Conservation (phyloP, 2,329 filamentous ascomycete species). For the Hypoxylon sp. region DNA sequence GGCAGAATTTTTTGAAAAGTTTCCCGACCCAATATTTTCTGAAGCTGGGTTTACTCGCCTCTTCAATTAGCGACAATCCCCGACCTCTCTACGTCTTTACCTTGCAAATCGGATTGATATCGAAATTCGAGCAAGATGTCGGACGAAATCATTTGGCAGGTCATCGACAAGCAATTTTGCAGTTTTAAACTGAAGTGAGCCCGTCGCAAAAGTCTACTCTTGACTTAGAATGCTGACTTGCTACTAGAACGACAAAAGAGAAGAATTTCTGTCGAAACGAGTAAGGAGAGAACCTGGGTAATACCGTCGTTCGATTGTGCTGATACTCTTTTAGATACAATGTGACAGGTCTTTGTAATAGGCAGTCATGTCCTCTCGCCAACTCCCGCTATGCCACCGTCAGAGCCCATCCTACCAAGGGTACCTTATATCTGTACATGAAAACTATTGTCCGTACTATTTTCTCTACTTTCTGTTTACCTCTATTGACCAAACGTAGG, state of each 20-base stretch:
- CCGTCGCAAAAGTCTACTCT: background rate
- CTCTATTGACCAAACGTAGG: slow-evolving; percentile 27
- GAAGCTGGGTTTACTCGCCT: slow-evolving; percentile 8
- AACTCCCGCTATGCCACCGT: slow-evolving; percentile 79
- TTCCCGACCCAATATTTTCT: slow-evolving; percentile 25
- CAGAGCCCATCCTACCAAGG: slow-evolving; percentile 83
- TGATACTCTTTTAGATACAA: slow-evolving; percentile 70
- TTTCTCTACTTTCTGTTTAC: background rate
- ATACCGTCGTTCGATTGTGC: background rate
- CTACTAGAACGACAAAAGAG: slow-evolving; percentile 79
- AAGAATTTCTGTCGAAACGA: slow-evolving; percentile 97
- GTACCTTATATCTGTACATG: slow-evolving; percentile 94
- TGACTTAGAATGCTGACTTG: slow-evolving; percentile 51
- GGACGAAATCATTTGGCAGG: slow-evolving; percentile 97
- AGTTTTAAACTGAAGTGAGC: slow-evolving; percentile 91
- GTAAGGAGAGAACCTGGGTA: slow-evolving; percentile 33
- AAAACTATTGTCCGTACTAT: slow-evolving; percentile 77
- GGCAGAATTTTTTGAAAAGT: slow-evolving; percentile 49
- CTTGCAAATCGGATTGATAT: background rate
- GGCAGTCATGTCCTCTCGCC: slow-evolving; percentile 67
- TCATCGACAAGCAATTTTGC: slow-evolving; percentile 93
- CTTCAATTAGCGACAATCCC: slow-evolving; percentile 2
- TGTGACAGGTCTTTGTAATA: slow-evolving; percentile 68
- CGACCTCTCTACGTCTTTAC: background rate
- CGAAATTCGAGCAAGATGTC: slow-evolving; percentile 72